Evolutionary conservation across 106 monocot genomes (phyloP), one percentile per base, ranked within the genome.

Genomic region (Dendrobium nobile): DNA sequence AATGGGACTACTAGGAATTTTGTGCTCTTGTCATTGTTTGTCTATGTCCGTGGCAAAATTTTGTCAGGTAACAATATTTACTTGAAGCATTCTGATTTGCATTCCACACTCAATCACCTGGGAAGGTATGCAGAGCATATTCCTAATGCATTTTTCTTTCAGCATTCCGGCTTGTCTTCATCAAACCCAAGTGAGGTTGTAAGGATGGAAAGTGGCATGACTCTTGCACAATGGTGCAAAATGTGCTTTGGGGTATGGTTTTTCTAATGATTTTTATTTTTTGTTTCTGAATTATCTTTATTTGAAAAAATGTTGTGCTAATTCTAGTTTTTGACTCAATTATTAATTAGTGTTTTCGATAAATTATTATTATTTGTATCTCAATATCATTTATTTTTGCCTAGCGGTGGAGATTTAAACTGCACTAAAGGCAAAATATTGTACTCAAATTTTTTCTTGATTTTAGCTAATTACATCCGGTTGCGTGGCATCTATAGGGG

Each of bases 21-120:
- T 85, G 82, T 96, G 96, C 85, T 85, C 86, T 41, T 96, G 96
- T 82, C 96, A 96, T 79, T 80, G 56, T 75, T 78, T 86, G 55
- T 79, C 47, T 43, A 96, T 96, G 96, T 92, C 96, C 55, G 84
- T 94, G 45, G 92, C 90, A 41, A 90, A 92, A 79, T 96, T 96
- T 86, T 96, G 93, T 86, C 89, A 93, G 96, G 96, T 94, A 92
- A 33, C n/a, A 9, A 37, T 13, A 80, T 43, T 22, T 65, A n/a
- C 41, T 72, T 47, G 56, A 77, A 44, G n/a, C 33, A 70, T 9
- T 13, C 24, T 33, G 9, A 45, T n/a, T 18, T 79, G 4, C 56
- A 18, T 74, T 79, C 42, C 26, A 74, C 41, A 18, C 2, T 48
- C 44, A 4, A 54, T 64, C 42, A 73, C 41, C 16, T 74, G 2